Conservation (phyloP, 1,139 yeast genomes). For the Pichia sp. region DNA sequence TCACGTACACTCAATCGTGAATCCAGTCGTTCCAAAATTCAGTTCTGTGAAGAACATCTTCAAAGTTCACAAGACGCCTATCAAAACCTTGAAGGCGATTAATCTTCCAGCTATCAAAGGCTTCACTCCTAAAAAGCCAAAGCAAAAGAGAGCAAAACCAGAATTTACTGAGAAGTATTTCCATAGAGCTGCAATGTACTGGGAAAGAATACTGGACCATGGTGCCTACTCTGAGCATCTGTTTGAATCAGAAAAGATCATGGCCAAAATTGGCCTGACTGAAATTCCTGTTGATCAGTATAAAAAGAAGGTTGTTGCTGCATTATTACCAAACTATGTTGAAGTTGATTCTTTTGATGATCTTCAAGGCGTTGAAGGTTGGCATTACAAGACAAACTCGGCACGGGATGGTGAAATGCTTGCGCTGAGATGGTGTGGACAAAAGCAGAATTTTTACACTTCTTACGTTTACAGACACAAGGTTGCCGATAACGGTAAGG, state of each 20-base stretch:
- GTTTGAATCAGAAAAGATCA: not conserved
- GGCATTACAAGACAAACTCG: conserved; percentile 7
- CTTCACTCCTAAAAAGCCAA: too few relatives aligned
- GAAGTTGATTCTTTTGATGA: conserved; percentile 1
- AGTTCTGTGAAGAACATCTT: too few relatives aligned
- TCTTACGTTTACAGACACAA: conserved; percentile 20
- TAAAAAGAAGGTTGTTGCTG: conserved; percentile 1
- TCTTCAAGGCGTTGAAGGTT: conserved; percentile 9
- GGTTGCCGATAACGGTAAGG: conserved; percentile 13
- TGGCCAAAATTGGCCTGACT: not conserved
- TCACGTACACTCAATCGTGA: too few relatives aligned
- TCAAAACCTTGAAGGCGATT: too few relatives aligned
- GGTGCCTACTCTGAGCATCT: not conserved
- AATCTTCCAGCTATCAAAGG: too few relatives aligned
- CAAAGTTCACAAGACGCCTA: too few relatives aligned
- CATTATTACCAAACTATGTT: conserved; percentile 8
- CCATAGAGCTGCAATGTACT: not conserved
- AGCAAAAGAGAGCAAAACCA: not conserved
- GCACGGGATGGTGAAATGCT: conserved; percentile 4
- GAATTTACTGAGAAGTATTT: not conserved
- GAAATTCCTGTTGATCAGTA: not conserved
- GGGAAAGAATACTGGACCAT: too few relatives aligned
- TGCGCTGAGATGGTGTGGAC: conserved; percentile 17
- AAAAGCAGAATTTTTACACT: conserved; percentile 21
- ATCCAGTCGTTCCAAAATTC: too few relatives aligned